Base-by-base conservation (phyloP, 1,284 basidiomycete genomes). In the Schizophyllum commune region DNA sequence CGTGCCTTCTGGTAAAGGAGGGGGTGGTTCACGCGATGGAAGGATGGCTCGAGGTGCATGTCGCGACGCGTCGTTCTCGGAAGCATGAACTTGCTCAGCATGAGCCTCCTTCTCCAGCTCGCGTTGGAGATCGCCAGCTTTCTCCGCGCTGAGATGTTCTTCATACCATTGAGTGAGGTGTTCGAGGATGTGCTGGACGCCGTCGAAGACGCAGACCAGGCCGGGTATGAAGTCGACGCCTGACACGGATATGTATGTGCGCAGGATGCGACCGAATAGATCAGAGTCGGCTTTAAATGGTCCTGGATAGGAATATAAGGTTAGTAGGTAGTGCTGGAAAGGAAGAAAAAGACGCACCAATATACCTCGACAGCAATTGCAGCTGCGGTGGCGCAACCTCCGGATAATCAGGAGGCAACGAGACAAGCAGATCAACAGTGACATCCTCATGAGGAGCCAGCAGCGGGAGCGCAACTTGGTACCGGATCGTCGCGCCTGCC, bases 131-230 rank as follows among this genome's bases (percentile, higher is more conserved):
- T 87, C 84, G 0, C 81, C 83, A 0, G 77, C 81, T 55, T 78
- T 82, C 54, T 83, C 83, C 55, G 75, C 76, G 62, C 75, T 83
- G 11, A 91, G 74, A 27, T 79, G 83, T 3, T 84, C 82, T 61
- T 82, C 79, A 68, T 92, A 91, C 93, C 93, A 95, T 55, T 72
- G 69, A 47, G 79, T 76, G 61, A 85, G 88, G 27, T 80, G 77
- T 58, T 90, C 85, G 55, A 89, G 75, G n/a, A 90, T 84, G 70
- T 83, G 86, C 68, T 92, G 88, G 9, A 95, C 74, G 9, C 94
- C 93, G 66, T 96, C 94, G 70, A 96, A 96, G 15, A 96, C 90
- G 68, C 91, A 93, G 13, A 93, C 86, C 1, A 80, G 81, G 58
- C 88, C 92, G 19, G 84, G 76, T 0, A 77, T 76, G 83, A 89